A percentile compares a stretch with the other conserved stretches of the same genome.
These are phyloP conservation scores for Forsythia viridissima DNA, from an alignment of 257 asterid genomes.

Conservation along the genomic window DNA sequence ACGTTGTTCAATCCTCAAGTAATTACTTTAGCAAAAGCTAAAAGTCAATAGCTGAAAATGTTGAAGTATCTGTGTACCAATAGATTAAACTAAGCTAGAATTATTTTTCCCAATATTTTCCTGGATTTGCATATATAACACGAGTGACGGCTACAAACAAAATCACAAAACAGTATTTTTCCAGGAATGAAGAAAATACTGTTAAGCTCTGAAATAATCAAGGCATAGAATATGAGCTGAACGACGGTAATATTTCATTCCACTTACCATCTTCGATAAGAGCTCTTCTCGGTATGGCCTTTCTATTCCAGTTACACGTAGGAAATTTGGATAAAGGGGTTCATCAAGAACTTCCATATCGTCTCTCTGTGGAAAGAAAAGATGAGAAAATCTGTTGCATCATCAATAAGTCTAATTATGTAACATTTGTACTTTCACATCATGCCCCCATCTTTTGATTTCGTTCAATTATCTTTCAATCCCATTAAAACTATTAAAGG, in stretches of 20 bases:
- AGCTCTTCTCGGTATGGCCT: slow-evolving; percentile 46
- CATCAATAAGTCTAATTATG: not conserved
- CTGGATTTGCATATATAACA: not conserved
- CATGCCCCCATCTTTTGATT: not conserved
- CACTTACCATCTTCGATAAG: slow-evolving; percentile 49
- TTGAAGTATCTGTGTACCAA: not conserved
- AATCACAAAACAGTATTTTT: not conserved
- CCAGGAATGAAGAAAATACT: not conserved
- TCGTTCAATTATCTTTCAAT: not conserved
- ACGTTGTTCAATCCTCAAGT: not conserved
- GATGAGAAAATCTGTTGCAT: not conserved
- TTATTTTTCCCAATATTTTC: not conserved
- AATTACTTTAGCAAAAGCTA: not conserved
- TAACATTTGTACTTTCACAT: not conserved
- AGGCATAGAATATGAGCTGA: not conserved
- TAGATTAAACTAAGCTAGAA: not conserved
- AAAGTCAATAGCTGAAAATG: not conserved
- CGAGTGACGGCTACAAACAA: slow-evolving; percentile 1
- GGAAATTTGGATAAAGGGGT: slow-evolving; percentile 48
- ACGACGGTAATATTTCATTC: slow-evolving; percentile 2
- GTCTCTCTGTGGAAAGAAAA: slow-evolving; percentile 38
- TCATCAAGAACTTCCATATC: slow-evolving; percentile 55
- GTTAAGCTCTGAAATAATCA: not conserved
- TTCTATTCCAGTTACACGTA: slow-evolving; percentile 38
- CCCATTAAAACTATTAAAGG: not conserved